These are phyloP conservation scores for Phytophthora crassamura DNA, from an alignment of 352 stramenopile genomes.

Conservation along the genomic window DNA sequence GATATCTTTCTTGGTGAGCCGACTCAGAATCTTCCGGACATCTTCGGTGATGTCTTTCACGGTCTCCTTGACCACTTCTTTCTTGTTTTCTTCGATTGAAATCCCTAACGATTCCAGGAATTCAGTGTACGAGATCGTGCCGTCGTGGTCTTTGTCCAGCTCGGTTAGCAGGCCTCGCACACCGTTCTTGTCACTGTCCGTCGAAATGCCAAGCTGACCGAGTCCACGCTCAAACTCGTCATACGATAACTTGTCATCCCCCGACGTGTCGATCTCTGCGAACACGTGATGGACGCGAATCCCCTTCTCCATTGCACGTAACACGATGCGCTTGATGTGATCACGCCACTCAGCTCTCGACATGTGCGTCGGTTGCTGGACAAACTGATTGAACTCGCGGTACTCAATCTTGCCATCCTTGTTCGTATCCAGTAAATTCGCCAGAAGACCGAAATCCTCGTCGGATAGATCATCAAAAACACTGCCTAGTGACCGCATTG, in stretches of 20 bases:
- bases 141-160: constrained; percentile 69
- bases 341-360: constrained; percentile 40
- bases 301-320: constrained; percentile 61
- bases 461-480: constrained; percentile 55
- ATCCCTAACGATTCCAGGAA: constrained; percentile 75
- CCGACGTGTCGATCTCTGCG: constrained; percentile 60
- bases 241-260: constrained; percentile 64
- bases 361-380: constrained; percentile 31
- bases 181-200: constrained; percentile 35
- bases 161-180: constrained; percentile 53
- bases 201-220: constrained; percentile 55
- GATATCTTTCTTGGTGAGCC: constrained; percentile 55
- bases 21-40: constrained; percentile 55
- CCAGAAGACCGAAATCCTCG: constrained; percentile 43
- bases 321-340: constrained; percentile 61
- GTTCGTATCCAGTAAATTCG: constrained; percentile 48
- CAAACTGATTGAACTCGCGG: constrained; percentile 50
- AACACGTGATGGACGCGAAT: constrained; percentile 73
- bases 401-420: constrained; percentile 56
- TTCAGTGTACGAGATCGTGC: constrained; percentile 78
- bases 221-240: constrained; percentile 64
- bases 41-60: constrained; percentile 52
- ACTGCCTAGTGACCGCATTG: constrained; percentile 51
- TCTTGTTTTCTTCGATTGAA: constrained; percentile 49
- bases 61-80: constrained; percentile 50